These are phyloP conservation scores for Gaeumannomyces tritici DNA, from an alignment of 2,329 filamentous ascomycete genomes.

Conservation along the genomic window DNA sequence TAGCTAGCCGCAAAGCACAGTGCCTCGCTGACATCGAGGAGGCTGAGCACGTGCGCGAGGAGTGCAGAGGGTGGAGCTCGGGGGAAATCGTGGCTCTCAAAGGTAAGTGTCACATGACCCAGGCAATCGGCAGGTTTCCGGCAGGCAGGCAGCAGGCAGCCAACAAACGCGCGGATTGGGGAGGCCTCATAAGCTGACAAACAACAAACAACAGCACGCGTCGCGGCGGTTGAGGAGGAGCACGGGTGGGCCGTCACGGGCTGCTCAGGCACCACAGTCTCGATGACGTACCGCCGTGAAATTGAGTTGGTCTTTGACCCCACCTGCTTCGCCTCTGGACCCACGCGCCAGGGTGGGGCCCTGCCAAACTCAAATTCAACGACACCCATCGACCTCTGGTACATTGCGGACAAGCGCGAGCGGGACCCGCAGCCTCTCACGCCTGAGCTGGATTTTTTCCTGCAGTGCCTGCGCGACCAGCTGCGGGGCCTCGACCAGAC, in stretches of 20 bases:
- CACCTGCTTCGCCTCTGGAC: constrained; percentile 41
- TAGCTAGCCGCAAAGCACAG: constrained; percentile 57
- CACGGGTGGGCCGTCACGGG: constrained; percentile 66
- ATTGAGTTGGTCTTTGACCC: constrained; percentile 67
- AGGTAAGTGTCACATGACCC: constrained; percentile 38
- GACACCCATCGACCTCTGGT: constrained; percentile 57
- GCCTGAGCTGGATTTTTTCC: constrained; percentile 63
- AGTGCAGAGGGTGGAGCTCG: constrained; percentile 81
- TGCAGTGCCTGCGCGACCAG: constrained; percentile 61
- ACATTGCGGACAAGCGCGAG: constrained; percentile 51
- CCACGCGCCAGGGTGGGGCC: constrained; percentile 1
- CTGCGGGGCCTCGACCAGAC: constrained; percentile 52
- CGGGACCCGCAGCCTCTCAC: constrained; percentile 45
- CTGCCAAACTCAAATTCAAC: constrained; percentile 18
- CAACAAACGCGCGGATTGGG: too few relatives aligned
- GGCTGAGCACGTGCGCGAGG: constrained; percentile 74
- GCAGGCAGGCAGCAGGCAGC: neutral
- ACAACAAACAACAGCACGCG: constrained; percentile 41
- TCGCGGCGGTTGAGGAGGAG: constrained; percentile 53
- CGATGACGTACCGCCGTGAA: constrained; percentile 63
- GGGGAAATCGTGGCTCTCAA: constrained; percentile 73
- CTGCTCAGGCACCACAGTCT: constrained; percentile 51
- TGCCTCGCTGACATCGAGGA: constrained; percentile 67
- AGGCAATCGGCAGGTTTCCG: too few relatives aligned
- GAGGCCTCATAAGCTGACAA: neutral